Evolutionary conservation across 495 filamentous ascomycete genomes (phyloP).

Genomic region (Ascodesmis nigricans): DNA sequence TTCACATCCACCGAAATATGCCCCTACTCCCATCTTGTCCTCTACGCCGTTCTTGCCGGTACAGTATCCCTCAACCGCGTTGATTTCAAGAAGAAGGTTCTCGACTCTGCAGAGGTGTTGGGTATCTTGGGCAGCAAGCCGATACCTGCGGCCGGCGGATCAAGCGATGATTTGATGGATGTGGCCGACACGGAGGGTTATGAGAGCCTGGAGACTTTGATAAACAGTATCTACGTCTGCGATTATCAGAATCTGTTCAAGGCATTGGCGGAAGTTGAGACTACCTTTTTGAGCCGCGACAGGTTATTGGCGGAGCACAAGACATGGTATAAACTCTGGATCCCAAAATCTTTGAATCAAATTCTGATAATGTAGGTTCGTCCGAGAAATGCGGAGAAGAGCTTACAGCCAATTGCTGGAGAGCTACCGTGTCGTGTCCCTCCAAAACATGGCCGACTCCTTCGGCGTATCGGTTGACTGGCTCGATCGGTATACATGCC

Average conservation of each 20-base stretch:
- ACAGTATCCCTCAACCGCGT: slow-evolving; percentile 86
- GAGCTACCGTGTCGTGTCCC: slow-evolving; percentile 86
- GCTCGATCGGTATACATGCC: slow-evolving; percentile 54
- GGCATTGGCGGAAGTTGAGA: slow-evolving; percentile 76
- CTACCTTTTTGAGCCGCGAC: slow-evolving; percentile 79
- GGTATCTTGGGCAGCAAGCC: slow-evolving; percentile 79
- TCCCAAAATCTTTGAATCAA: background rate
- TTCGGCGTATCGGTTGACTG: slow-evolving; percentile 94
- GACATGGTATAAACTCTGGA: slow-evolving; percentile 37
- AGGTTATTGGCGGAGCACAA: slow-evolving; percentile 85
- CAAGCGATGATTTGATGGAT: slow-evolving; percentile 51
- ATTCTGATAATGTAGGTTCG: slow-evolving; percentile 26
- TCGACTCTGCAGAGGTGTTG: slow-evolving; percentile 93
- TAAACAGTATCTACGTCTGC: slow-evolving; percentile 75
- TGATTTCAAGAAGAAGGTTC: slow-evolving; percentile 96
- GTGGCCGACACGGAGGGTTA: slow-evolving; percentile 45
- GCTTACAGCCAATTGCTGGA: slow-evolving; percentile 94
- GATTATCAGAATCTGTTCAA: slow-evolving; percentile 85
- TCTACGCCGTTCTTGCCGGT: slow-evolving; percentile 88
- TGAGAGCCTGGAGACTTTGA: slow-evolving; percentile 60
- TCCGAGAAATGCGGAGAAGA: slow-evolving; percentile 88
- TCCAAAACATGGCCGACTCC: slow-evolving; percentile 85
- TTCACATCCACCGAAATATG: slow-evolving; percentile 97
- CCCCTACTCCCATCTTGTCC: slow-evolving; percentile 77
- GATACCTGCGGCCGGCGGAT: slow-evolving; percentile 43